Evolutionary conservation across 257 asterid species (phyloP), one percentile per base, ranked within the genome.

Genomic region (Jacaranda copaia): DNA sequence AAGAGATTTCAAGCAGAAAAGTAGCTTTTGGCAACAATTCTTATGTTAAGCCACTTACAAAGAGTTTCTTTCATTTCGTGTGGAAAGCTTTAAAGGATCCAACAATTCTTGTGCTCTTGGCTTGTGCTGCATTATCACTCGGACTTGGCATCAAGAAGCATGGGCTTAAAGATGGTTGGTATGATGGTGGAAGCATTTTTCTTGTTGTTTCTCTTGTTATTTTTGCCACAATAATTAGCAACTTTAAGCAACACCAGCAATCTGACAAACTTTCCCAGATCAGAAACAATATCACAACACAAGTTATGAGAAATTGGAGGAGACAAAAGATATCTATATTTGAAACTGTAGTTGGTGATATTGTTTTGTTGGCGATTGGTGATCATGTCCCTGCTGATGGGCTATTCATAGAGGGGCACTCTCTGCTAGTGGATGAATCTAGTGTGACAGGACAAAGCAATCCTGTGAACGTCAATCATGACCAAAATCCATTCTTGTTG

Each of bases 11-110:
- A 18, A 19, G 70, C 1, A 83, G 90, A 55, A 70, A 25, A 5
- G 65, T 77, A 52, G 81, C 78, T 0, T 88, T 80, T 78, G 90
- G 90, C 0, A 19, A 45, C 42, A 86, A 86, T 56, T 79, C 84
- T 5, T 88, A 81, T 63, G 32, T 3, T 20, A 57, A 43, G 63
- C 82, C 84, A 48, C 83, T 79, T 0, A 0, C 53, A 6, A 72
- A 53, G 67, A 46, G 55, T 57, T 63, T 64, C 38, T 52, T 43
- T 15, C 43, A 15, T 52, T 79, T 79, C 11, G 45, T 79, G 38
- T 53, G 36, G 7, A 79, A 66, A 73, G 75, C 70, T 62, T 64
- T 62, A 12, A 61, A 51, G 18, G 78, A 71, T 32, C 55, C 53
- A 32, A 45, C 75, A 4, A 55, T 65, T 57, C 13, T 66, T 4